Base-by-base conservation (phyloP, 1,139 yeast species). In the Pneumocystis murina region DNA sequence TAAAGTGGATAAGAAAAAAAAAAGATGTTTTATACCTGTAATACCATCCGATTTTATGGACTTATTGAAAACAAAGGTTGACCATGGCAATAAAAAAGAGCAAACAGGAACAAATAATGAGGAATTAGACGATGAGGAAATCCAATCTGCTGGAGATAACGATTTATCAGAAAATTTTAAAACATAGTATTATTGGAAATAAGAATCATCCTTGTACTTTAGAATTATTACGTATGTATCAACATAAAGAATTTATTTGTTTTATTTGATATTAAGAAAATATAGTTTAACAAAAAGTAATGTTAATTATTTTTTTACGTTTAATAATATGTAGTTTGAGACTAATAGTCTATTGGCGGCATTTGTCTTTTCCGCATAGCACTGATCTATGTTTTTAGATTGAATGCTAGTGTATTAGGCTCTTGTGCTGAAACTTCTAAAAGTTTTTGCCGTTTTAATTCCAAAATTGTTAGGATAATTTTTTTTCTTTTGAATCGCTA, bases 11-110 rank as follows among this genome's bases (percentile, higher is more conserved):
- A 68, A 69, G 24, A 69, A 69, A 36, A 68, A 73, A n/a, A 77
- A 76, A 7, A 71, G 73, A 24, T 71, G 70, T 62, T 72, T 75
- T 61, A 75, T 75, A 64, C 80, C 80, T 0, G 65, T 73, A 6
- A 68, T 76, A 2, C 76, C 79, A 0, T 70, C 72, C 8, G 79
- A 77, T 59, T 71, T 77, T 48, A 65, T 75, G 57, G 78, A 75
- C 62, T 71, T 72, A 64, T 70, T 76, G 41, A 79, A 76, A 59
- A 41, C 17, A 59, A 63, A 16, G 65, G 59, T 84, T 17, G 30
- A 2, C 17, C 12, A 24, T 41, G 16, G 17, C 20, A 41, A 17
- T 41, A 30, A 17, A 20, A 41, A 41, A 6, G 28, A 38, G 4
- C 40, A 41, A 41, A 41, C 1, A 17, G 14, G 17, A 41, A n/a